These are phyloP conservation scores for Paradendryphiella salina DNA, from an alignment of 2,329 filamentous ascomycete species.

Conservation along the genomic window DNA sequence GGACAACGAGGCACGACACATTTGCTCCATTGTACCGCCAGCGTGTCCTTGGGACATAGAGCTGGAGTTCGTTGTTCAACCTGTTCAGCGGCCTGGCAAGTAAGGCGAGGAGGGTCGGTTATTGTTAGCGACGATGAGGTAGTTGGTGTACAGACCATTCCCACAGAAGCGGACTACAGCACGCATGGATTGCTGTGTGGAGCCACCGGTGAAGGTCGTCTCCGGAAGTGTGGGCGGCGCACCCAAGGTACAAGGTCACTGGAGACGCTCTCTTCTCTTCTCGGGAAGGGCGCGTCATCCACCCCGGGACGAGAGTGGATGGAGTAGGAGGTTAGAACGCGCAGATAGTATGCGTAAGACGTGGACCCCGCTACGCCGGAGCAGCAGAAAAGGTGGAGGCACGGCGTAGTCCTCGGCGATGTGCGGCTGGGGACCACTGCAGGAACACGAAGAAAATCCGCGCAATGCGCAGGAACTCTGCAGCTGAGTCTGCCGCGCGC, in stretches of 20 bases:
- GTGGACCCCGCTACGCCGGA: conserved; percentile 15
- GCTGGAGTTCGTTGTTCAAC: background rate
- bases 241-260: background rate
- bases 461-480: background rate
- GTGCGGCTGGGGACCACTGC: conserved; percentile 21
- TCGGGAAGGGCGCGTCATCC: conserved; percentile 7
- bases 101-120: conserved; percentile 4
- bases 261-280: conserved; percentile 1
- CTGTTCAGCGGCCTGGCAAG: background rate
- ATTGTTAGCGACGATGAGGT: conserved; percentile 1
- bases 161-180: conserved; percentile 1
- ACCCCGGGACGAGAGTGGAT: background rate
- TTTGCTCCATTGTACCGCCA: background rate
- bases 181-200: conserved; percentile 17
- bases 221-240: conserved; percentile 5
- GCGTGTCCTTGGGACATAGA: conserved; percentile 1
- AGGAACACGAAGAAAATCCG: conserved; percentile 16
- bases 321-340: background rate
- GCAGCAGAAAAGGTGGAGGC: conserved; percentile 17
- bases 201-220: conserved; percentile 11
- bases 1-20: background rate
- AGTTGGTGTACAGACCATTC: conserved; percentile 1
- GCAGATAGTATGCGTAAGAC: conserved; percentile 13
- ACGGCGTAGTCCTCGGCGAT: conserved; percentile 20
- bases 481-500: background rate